phyloP scores from a whole-genome alignment of 108 stramenopile species.

The Cylindrotheca closterium region DNA sequence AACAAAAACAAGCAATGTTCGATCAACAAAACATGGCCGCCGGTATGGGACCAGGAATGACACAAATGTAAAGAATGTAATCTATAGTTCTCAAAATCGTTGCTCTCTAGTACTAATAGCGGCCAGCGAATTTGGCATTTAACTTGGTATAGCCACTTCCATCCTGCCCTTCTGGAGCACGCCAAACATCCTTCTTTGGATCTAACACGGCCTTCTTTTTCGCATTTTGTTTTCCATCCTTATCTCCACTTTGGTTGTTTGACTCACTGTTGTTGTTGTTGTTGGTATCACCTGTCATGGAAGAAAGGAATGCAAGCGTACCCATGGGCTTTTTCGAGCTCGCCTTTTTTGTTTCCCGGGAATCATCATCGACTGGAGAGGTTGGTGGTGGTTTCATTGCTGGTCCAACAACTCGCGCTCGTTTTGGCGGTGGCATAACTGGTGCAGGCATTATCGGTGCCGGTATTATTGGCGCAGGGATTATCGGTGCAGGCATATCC shows the following conservation, averaged over 20 bases:
- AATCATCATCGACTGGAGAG: not conserved
- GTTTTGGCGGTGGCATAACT: constrained; percentile 27
- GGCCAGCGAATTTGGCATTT: constrained; percentile 82
- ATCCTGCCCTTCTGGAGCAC: constrained; percentile 73
- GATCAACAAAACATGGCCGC: constrained; percentile 81
- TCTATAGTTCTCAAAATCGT: not conserved
- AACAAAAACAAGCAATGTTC: constrained; percentile 77
- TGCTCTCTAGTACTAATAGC: constrained; percentile 44
- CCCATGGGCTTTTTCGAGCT: not conserved
- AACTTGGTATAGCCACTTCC: constrained; percentile 76
- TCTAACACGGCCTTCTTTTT: constrained; percentile 21
- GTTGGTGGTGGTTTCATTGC: constrained; percentile 10
- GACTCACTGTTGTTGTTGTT: constrained; percentile 1
- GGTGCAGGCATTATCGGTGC: constrained; percentile 1
- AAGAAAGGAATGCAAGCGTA: constrained; percentile 26
- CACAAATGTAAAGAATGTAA: not conserved
- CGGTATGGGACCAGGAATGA: constrained; percentile 59
- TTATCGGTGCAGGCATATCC: not conserved
- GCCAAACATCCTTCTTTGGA: constrained; percentile 69
- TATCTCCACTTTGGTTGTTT: not conserved
- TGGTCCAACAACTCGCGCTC: constrained; percentile 24
- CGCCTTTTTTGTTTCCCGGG: not conserved
- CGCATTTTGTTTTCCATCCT: constrained; percentile 1
- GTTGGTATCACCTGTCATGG: constrained; percentile 5
- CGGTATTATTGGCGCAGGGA: not conserved